Conservation (phyloP, 306 rosid genomes). For the Lupinus albus region DNA sequence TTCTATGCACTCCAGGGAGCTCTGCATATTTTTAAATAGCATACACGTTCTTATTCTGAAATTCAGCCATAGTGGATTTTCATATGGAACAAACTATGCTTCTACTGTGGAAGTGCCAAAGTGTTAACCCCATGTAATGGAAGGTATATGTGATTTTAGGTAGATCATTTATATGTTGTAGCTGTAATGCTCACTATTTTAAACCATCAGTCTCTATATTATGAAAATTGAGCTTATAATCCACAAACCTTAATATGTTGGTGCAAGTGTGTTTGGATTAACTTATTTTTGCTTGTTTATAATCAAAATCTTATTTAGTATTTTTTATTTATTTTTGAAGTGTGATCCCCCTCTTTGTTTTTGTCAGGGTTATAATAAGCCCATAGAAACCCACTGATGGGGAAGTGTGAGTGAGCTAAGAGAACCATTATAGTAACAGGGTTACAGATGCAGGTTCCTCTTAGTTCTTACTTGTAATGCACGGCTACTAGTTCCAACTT, state of each 20-base stretch:
- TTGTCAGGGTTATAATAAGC: too few relatives aligned
- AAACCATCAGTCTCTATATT: constrained; percentile 34
- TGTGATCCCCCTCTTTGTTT: too few relatives aligned
- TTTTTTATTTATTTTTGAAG: too few relatives aligned
- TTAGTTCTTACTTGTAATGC: too few relatives aligned
- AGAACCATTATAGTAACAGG: too few relatives aligned
- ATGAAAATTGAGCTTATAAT: constrained; percentile 26
- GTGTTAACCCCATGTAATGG: neutral
- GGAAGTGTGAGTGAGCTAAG: too few relatives aligned
- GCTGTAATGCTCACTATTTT: constrained; percentile 47
- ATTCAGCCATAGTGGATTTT: constrained; percentile 46
- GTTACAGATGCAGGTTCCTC: too few relatives aligned
- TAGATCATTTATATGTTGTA: constrained; percentile 50
- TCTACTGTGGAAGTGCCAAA: constrained; percentile 36
- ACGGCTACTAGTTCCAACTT: too few relatives aligned
- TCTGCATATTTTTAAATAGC: constrained; percentile 41
- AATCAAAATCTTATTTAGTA: too few relatives aligned
- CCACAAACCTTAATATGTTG: neutral
- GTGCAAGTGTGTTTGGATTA: constrained; percentile 1
- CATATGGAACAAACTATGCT: constrained; percentile 53
- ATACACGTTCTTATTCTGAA: constrained; percentile 35
- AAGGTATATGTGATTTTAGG: constrained; percentile 51
- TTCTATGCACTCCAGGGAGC: constrained; percentile 3
- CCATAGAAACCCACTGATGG: too few relatives aligned
- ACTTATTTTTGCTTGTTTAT: too few relatives aligned